Percentiles rank a stretch among this genome's conserved stretches.
phyloP scores from a whole-genome alignment of 441 rosid species.

The Geranium incanum region DNA sequence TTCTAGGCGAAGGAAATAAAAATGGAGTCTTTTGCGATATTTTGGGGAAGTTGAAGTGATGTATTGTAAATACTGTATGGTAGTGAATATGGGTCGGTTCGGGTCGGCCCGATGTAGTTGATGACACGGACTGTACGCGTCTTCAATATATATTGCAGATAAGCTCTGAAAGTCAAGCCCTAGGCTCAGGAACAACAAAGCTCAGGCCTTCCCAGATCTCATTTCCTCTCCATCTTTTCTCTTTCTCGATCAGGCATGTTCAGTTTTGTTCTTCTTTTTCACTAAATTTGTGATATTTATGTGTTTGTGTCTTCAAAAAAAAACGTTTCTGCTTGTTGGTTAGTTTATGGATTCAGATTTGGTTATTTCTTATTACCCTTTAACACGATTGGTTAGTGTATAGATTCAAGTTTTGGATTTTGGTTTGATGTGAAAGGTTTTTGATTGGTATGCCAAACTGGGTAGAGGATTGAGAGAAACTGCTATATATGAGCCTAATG shows the following conservation, averaged over 20 bases:
- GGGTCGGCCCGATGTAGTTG: not conserved
- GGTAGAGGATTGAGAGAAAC: not conserved
- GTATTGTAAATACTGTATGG: no score
- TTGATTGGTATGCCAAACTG: not conserved
- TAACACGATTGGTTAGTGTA: not conserved
- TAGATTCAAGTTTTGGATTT: not conserved
- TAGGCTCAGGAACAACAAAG: not conserved
- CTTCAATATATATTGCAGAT: not conserved
- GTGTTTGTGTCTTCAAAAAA: not conserved
- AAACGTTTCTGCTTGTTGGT: not conserved
- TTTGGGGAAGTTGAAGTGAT: no score
- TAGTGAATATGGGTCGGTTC: not conserved
- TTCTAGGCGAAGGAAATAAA: slow-evolving; percentile 20
- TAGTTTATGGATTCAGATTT: not conserved
- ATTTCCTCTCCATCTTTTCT: not conserved
- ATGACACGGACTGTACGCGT: not conserved
- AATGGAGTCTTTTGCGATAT: not conserved
- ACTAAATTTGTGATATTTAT: not conserved
- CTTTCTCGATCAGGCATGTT: slow-evolving; percentile 1
- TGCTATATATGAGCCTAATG: no score
- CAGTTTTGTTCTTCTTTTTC: not conserved
- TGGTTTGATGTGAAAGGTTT: not conserved
- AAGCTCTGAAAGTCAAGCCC: not conserved
- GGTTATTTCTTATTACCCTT: not conserved
- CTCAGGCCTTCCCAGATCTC: slow-evolving; percentile 4